A percentile compares a stretch with the other conserved stretches of the same genome.
phyloP scores from a whole-genome alignment of 805 yeast genomes.

The Hanseniaspora mollemarum region DNA sequence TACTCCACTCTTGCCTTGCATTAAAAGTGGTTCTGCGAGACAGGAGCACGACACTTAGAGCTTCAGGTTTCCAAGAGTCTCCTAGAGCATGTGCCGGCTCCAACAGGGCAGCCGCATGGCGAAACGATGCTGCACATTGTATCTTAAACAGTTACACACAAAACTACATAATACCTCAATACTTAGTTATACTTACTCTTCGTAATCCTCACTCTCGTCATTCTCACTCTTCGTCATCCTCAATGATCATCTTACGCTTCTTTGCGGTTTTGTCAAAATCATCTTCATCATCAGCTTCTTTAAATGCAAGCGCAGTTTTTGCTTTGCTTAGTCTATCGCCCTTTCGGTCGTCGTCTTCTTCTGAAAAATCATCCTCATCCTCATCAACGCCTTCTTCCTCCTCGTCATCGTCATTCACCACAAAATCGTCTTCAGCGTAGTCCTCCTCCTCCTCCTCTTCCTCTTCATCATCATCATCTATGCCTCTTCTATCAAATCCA shows the following conservation, averaged over 20 bases:
- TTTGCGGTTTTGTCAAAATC: background rate
- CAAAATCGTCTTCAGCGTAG: constrained; percentile 24
- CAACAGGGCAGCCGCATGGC: no score
- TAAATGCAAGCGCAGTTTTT: constrained; percentile 20
- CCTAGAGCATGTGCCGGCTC: no score
- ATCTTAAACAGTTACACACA: no score
- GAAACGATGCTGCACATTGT: no score
- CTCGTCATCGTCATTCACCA: constrained; percentile 24
- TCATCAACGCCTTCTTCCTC: constrained; percentile 35
- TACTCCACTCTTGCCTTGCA: no score
- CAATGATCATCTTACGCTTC: constrained; percentile 30
- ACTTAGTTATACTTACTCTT: no score
- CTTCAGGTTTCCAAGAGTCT: no score
- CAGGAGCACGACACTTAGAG: no score
- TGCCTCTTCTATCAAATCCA: constrained; percentile 6
- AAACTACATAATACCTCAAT: no score
- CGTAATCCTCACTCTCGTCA: no score
- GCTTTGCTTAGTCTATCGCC: constrained; percentile 25
- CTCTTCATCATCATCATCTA: constrained; percentile 27
- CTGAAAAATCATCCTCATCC: constrained; percentile 42
- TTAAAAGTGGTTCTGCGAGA: no score
- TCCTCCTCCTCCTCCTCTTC: constrained; percentile 31
- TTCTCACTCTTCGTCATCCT: constrained; percentile 45
- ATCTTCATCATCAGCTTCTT: constrained; percentile 25
- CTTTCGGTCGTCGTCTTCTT: constrained; percentile 23